Base-by-base conservation (phyloP, 176 grass and related monocot genomes). In the Themeda triandra region DNA sequence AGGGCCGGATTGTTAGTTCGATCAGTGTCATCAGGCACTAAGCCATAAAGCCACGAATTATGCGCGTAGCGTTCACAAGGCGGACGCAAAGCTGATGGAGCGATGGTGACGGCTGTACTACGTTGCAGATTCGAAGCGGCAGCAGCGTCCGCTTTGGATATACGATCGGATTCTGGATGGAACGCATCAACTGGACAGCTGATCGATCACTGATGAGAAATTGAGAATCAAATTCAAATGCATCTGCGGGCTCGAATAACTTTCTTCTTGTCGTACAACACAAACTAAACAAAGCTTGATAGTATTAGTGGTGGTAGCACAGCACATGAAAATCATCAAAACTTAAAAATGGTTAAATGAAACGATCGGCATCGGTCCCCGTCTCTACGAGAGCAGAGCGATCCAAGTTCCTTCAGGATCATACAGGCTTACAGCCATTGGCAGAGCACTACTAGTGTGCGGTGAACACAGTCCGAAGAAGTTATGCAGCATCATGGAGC, bases 21-120 rank as follows among this genome's bases (percentile, higher is more conserved):
- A 79, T 86, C 78, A 29, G 88, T 54, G 84, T 86, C 88, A 90
- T n/a, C 79, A 23, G 15, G 27, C 88, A 86, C 79, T 83, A 73
- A 86, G 42, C 66, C 58, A 62, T 90, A 86, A 83, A 90, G 83
- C 35, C 36, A 6, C 28, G 84, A 73, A 86, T 86, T 85, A 85
- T 85, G 64, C 41, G 78, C 70, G 12, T 19, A 31, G 11, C 67
- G 68, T n/a, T 66, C 46, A 7, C 23, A 81, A 85, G 80, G 48
- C 66, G 40, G 69, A 63, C 13, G 59, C 76, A 81, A 86, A 85
- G 53, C 29, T 23, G 66, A 90, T 10, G 7, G 11, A 12, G 79
- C 8, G 66, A 90, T 6, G 7, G 11, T 4, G 84, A 83, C 73
- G 32, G 13, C 36, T 67, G 56, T 27, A 42, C 70, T 21, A 32